Evolutionary conservation across 148 eudicot genomes (phyloP).

Genomic region (Chenopodium suecicum): DNA sequence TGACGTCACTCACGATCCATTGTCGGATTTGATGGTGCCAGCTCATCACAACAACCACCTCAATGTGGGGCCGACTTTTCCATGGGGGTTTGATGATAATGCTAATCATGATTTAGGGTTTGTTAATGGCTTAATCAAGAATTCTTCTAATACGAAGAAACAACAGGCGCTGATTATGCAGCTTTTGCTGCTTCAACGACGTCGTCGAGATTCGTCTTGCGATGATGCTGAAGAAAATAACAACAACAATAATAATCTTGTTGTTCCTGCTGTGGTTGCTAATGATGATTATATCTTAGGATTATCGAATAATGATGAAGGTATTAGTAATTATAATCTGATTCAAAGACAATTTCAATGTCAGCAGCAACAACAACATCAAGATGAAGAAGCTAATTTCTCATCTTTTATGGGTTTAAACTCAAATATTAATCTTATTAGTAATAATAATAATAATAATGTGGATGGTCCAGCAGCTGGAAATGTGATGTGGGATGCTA

Average conservation of each 20-base stretch:
- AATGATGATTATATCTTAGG: not conserved
- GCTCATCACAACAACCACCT: not conserved
- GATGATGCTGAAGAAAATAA: not conserved
- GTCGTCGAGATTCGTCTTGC: not conserved
- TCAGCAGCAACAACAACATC: not conserved
- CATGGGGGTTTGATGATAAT: not conserved
- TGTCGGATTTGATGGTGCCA: slow-evolving; percentile 40
- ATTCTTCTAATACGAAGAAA: slow-evolving; percentile 26
- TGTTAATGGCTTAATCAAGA: not conserved
- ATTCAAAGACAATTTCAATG: not conserved
- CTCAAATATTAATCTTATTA: not conserved
- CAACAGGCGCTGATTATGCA: slow-evolving; percentile 52
- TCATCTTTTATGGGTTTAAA: slow-evolving; percentile 4
- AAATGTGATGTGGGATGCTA: slow-evolving; percentile 18
- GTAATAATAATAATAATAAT: not conserved
- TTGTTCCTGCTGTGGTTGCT: slow-evolving; percentile 16
- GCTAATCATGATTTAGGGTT: not conserved
- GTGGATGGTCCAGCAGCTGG: slow-evolving; percentile 6
- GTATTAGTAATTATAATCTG: not conserved
- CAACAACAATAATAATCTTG: not conserved
- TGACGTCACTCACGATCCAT: slow-evolving; percentile 21
- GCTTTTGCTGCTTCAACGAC: slow-evolving; percentile 34
- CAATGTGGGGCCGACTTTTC: not conserved
- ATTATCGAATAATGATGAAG: not conserved
- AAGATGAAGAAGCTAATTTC: not conserved